phyloP scores from a whole-genome alignment of 2,329 filamentous ascomycete genomes.

The Septoria linicola region DNA sequence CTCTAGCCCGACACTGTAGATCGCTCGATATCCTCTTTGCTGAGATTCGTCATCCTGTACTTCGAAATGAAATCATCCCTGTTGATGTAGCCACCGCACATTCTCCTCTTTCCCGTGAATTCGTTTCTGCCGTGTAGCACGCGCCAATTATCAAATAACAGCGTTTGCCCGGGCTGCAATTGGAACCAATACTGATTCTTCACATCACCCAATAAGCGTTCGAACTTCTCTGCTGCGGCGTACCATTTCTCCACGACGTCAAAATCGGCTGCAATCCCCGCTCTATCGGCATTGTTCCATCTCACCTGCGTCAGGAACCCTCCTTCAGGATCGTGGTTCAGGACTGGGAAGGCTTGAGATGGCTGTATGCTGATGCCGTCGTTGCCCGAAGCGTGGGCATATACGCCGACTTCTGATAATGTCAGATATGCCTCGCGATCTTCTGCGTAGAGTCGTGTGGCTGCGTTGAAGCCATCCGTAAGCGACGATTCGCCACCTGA shows the following conservation, averaged over 20 bases:
- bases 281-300: constrained; percentile 93
- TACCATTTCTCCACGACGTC: constrained; percentile 65
- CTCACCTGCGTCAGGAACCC: constrained; percentile 62
- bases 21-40: constrained; percentile 32
- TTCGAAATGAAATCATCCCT: constrained; percentile 78
- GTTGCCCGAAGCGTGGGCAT: constrained; percentile 85
- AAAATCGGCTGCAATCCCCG: constrained; percentile 60
- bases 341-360: constrained; percentile 66
- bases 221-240: constrained; percentile 69
- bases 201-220: constrained; percentile 64
- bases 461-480: constrained; percentile 81
- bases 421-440: constrained; percentile 57
- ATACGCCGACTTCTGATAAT: constrained; percentile 59
- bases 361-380: constrained; percentile 77
- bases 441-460: constrained; percentile 56
- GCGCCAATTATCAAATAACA: constrained; percentile 96
- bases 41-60: constrained; percentile 69
- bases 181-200: constrained; percentile 76
- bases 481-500: constrained; percentile 75
- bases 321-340: constrained; percentile 57
- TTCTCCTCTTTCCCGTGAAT: constrained; percentile 79
- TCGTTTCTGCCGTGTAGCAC: constrained; percentile 81
- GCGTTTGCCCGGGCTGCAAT: constrained; percentile 70
- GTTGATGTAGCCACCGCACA: constrained; percentile 87
- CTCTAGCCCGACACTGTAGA: constrained; percentile 36